phyloP scores from a whole-genome alignment of 2,329 filamentous ascomycete genomes.

The Tothia fuscella region DNA sequence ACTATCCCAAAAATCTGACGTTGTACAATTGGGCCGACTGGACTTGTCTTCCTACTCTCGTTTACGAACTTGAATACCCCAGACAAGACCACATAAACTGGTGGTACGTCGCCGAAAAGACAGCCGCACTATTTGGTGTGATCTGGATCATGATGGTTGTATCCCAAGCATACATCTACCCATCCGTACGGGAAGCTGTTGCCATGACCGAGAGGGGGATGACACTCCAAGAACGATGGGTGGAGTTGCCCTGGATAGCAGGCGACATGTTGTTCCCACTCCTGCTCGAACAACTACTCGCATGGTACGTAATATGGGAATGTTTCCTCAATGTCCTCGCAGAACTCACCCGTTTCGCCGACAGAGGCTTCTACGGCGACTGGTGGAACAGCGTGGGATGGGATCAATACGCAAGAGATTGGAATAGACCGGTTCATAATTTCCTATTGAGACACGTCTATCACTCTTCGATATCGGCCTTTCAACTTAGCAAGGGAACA shows the following conservation, averaged over 20 bases:
- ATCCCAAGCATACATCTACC: constrained; percentile 66
- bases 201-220: constrained; percentile 55
- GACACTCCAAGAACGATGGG: constrained; percentile 47
- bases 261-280: constrained; percentile 66
- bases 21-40: constrained; percentile 56
- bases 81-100: constrained; percentile 58
- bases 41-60: constrained; percentile 61
- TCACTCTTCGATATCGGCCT: constrained; percentile 61
- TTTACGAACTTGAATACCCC: constrained; percentile 71
- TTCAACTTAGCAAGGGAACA: constrained; percentile 56
- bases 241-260: constrained; percentile 62
- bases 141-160: constrained; percentile 71
- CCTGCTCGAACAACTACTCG: constrained; percentile 64
- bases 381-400: constrained; percentile 47
- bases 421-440: constrained; percentile 71
- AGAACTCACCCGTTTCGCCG: constrained; percentile 65
- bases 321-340: constrained; percentile 58
- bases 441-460: constrained; percentile 72
- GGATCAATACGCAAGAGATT: constrained; percentile 70
- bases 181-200: constrained; percentile 55
- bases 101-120: constrained; percentile 64
- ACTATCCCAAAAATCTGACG: constrained; percentile 61
- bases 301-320: constrained; percentile 73
- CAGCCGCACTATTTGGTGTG: constrained; percentile 56
- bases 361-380: constrained; percentile 53